phyloP scores from a whole-genome alignment of 2,329 filamentous ascomycete species.

The Neonectria neomacrospora region DNA sequence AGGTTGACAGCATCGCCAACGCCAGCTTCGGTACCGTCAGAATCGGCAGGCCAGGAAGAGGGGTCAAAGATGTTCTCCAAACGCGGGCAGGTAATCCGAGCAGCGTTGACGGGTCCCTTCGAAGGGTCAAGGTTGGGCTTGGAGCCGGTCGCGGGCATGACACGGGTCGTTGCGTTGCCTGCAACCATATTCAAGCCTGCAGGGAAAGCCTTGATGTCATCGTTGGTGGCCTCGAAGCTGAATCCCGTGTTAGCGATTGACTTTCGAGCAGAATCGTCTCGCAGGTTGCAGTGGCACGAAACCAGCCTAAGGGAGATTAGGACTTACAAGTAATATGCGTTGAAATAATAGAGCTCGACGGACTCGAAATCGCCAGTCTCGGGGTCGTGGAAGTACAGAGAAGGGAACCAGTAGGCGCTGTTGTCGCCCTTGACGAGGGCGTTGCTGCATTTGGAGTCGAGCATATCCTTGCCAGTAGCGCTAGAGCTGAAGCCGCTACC shows the following conservation, averaged over 20 bases:
- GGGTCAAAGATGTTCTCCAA: constrained; percentile 56
- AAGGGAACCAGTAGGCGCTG: constrained; percentile 82
- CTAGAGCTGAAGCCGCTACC: constrained; percentile 73
- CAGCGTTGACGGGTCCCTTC: constrained; percentile 62
- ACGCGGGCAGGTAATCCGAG: constrained; percentile 71
- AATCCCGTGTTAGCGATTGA: constrained; percentile 25
- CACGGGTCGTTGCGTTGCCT: constrained; percentile 69
- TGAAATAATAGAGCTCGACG: constrained; percentile 77
- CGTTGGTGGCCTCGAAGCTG: constrained; percentile 70
- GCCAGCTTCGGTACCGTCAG: constrained; percentile 66
- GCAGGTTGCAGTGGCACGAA: neutral
- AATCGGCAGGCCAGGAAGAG: constrained; percentile 64
- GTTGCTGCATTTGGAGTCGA: constrained; percentile 74
- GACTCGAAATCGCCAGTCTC: constrained; percentile 71
- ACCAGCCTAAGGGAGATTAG: neutral
- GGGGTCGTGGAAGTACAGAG: constrained; percentile 74
- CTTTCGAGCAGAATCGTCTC: neutral
- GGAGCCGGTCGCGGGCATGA: constrained; percentile 65
- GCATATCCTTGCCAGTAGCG: constrained; percentile 69
- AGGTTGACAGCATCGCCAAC: constrained; percentile 65
- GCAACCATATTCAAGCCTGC: constrained; percentile 76
- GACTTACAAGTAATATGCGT: constrained; percentile 78
- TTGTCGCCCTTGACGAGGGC: constrained; percentile 75
- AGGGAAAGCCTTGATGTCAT: constrained; percentile 77
- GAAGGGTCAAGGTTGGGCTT: constrained; percentile 62